Conservation (phyloP, 805 yeast genomes). For the Kodamaea sagamina region DNA sequence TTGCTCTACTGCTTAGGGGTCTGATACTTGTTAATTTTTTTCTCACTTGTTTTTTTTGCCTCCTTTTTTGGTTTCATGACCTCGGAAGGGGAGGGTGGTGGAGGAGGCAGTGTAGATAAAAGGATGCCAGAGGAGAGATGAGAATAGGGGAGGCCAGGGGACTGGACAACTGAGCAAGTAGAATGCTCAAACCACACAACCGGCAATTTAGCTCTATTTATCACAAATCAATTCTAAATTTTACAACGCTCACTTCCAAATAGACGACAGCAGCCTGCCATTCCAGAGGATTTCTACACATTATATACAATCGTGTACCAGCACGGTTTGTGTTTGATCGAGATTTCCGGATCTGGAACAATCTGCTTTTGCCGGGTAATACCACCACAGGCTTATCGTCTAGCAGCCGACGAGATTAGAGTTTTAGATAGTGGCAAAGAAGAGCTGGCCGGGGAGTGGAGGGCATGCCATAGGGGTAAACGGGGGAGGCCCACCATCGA, state of each 20-base stretch:
- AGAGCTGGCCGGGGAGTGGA: too few species aligned
- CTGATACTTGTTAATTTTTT: slow-evolving; percentile 13
- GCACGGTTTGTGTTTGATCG: slow-evolving; percentile 9
- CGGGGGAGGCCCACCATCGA: too few species aligned
- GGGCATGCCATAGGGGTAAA: too few species aligned
- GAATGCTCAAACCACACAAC: too few species aligned
- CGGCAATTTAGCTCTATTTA: too few species aligned
- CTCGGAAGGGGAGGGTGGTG: not conserved
- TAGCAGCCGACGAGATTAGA: not conserved
- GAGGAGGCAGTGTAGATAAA: too few species aligned
- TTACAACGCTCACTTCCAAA: too few species aligned
- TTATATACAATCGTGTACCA: not conserved
- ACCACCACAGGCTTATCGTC: slow-evolving; percentile 4
- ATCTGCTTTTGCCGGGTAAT: slow-evolving; percentile 5
- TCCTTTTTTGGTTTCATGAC: slow-evolving; percentile 8
- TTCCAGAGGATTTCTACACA: not conserved
- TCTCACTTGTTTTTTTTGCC: slow-evolving; percentile 11
- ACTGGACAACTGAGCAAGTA: too few species aligned
- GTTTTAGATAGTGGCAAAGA: too few species aligned
- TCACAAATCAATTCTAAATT: too few species aligned
- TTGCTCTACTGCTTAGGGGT: slow-evolving; percentile 1
- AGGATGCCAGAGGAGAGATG: too few species aligned
- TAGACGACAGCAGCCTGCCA: not conserved
- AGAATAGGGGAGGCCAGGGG: too few species aligned
- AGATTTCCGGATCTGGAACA: slow-evolving; percentile 8